Conservation (phyloP, 1,284 basidiomycete genomes). For the Sporisorium graminicola region DNA sequence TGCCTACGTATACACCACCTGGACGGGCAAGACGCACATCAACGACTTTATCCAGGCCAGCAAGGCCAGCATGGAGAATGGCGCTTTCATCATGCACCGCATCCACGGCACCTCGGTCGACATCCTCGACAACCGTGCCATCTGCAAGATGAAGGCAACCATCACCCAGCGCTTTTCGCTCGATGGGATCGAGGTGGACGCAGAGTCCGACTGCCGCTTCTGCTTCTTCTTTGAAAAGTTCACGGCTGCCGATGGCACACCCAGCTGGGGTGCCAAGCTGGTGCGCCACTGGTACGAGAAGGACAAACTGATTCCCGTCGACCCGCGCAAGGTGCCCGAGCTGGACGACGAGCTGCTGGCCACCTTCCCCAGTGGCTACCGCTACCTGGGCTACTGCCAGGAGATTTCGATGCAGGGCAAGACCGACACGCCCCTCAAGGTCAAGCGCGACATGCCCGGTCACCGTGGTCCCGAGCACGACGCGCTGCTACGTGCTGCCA, state of each 20-base stretch:
- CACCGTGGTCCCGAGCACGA: slow-evolving; percentile 15
- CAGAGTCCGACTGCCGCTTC: slow-evolving; percentile 65
- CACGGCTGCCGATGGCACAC: slow-evolving; percentile 1
- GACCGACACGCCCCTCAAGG: slow-evolving; percentile 16
- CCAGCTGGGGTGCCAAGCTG: slow-evolving; percentile 2
- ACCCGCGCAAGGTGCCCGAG: slow-evolving; percentile 58
- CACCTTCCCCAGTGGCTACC: slow-evolving; percentile 61
- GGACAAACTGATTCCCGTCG: slow-evolving; percentile 63
- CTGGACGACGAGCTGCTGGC: slow-evolving; percentile 61
- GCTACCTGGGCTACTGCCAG: slow-evolving; percentile 28
- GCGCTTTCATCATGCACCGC: slow-evolving; percentile 64
- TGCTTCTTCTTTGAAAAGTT: slow-evolving; percentile 63
- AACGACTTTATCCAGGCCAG: slow-evolving; percentile 64
- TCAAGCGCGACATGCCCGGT: slow-evolving; percentile 20
- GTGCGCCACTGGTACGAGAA: slow-evolving; percentile 63
- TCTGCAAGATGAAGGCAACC: slow-evolving; percentile 67
- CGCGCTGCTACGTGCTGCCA: slow-evolving; percentile 13
- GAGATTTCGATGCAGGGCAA: slow-evolving; percentile 16
- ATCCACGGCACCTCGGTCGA: slow-evolving; percentile 65
- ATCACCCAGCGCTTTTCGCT: slow-evolving; percentile 66
- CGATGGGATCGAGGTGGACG: slow-evolving; percentile 61
- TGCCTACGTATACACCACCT: slow-evolving; percentile 68
- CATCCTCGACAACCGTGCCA: slow-evolving; percentile 53
- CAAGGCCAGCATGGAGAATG: slow-evolving; percentile 58
- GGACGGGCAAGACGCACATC: slow-evolving; percentile 64